phyloP scores from a whole-genome alignment of 169 alveolate genomes.

The Toxoplasma gondii region DNA sequence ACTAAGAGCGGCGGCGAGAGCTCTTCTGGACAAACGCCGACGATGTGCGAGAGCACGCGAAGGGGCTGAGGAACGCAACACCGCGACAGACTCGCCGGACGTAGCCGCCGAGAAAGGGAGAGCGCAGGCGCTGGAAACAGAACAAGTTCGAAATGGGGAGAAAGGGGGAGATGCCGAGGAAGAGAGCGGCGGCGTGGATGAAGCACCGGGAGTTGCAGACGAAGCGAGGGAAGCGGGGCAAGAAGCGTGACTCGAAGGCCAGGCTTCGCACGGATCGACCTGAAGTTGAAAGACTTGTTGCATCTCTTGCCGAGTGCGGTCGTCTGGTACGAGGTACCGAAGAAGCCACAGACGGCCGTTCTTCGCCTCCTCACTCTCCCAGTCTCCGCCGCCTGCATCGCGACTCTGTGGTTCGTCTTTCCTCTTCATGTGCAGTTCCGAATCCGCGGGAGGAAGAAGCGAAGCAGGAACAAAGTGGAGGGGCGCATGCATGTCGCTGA shows the following conservation, averaged over 20 bases:
- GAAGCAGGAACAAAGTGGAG: not conserved
- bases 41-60: constrained; percentile 51
- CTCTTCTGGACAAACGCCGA: constrained; percentile 57
- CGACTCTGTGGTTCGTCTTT: not conserved
- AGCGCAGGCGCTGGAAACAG: not conserved
- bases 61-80: too few relatives aligned
- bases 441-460: not conserved
- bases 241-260: too few relatives aligned
- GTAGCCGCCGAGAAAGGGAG: not conserved
- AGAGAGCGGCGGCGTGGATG: not conserved
- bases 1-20: constrained; percentile 71
- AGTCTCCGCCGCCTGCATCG: not conserved
- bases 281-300: constrained; percentile 46
- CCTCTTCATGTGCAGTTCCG: not conserved
- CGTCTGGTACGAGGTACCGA: not conserved
- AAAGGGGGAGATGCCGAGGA: not conserved
- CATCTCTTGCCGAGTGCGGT: not conserved
- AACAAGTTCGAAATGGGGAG: not conserved
- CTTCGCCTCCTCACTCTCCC: not conserved
- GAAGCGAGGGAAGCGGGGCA: too few relatives aligned
- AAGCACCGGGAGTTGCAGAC: not conserved
- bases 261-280: constrained; percentile 42
- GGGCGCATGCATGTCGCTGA: constrained; percentile 62
- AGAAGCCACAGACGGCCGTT: constrained; percentile 4
- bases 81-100: too few relatives aligned